Percentiles rank a stretch among this genome's conserved stretches.
Conservation (phyloP, 306 rosid species). For the Lathyrus tuberosus region DNA sequence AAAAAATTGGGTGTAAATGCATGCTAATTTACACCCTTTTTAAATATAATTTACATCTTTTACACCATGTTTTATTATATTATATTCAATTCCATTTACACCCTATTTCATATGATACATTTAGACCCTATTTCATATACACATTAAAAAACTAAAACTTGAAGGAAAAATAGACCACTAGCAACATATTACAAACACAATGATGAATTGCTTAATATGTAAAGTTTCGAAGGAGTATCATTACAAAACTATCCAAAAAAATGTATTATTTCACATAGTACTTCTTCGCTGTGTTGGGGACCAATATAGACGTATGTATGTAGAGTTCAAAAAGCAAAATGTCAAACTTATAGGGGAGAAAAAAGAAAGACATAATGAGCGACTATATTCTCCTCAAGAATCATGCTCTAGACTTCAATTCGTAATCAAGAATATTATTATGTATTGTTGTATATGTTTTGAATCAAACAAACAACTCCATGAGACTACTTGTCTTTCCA, state of each 20-base stretch:
- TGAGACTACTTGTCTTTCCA: constrained; percentile 33
- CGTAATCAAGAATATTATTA: constrained; percentile 47
- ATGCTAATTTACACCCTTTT: too few species aligned
- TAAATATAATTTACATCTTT: too few species aligned
- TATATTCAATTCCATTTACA: too few species aligned
- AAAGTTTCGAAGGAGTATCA: too few species aligned
- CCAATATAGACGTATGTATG: constrained; percentile 29
- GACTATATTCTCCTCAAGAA: constrained; percentile 33
- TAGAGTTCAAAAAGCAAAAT: constrained; percentile 41
- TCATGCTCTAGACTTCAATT: constrained; percentile 36
- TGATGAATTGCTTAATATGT: constrained; percentile 35
- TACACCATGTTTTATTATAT: too few species aligned
- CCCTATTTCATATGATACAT: too few species aligned
- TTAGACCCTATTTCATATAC: too few species aligned
- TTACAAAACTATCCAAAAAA: constrained; percentile 18
- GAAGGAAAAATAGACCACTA: too few species aligned
- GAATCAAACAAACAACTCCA: constrained; percentile 38
- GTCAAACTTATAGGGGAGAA: constrained; percentile 20
- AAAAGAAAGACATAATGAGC: constrained; percentile 33
- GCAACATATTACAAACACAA: too few species aligned
- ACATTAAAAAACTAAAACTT: too few species aligned
- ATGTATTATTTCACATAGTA: constrained; percentile 37
- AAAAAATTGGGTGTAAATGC: too few species aligned
- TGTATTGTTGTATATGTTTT: too few species aligned
- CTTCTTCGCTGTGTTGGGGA: constrained; percentile 38